Evolutionary conservation across 352 stramenopile genomes (phyloP).

Genomic region (Globisporangium nodosum): DNA sequence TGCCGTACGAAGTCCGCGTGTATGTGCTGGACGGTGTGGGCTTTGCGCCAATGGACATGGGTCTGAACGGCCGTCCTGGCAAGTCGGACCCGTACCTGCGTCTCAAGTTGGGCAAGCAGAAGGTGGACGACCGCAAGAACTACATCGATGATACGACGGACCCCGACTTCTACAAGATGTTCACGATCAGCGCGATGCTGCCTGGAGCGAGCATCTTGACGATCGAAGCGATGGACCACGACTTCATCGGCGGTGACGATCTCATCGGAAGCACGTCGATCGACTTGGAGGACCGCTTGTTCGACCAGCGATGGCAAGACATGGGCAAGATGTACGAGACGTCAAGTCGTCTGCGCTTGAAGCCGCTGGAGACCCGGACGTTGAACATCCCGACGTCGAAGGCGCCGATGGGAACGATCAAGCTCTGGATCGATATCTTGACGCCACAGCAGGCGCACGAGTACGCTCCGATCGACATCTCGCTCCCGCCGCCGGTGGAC

Average conservation of each 20-base stretch:
- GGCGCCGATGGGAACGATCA: conserved; percentile 79
- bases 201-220: conserved; percentile 82
- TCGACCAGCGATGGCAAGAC: conserved; percentile 84
- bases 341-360: conserved; percentile 51
- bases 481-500: conserved; percentile 67
- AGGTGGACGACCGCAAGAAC: conserved; percentile 88
- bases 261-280: conserved; percentile 91
- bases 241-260: conserved; percentile 88
- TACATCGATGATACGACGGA: conserved; percentile 85
- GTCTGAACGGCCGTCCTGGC: conserved; percentile 68
- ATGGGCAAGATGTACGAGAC: conserved; percentile 86
- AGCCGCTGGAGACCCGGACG: conserved; percentile 77
- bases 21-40: conserved; percentile 85
- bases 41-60: conserved; percentile 85
- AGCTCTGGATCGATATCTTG: conserved; percentile 91
- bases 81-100: conserved; percentile 89
- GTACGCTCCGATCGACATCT: conserved; percentile 83
- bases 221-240: conserved; percentile 89
- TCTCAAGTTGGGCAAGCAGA: conserved; percentile 81
- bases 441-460: conserved; percentile 64
- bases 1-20: conserved; percentile 82
- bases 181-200: conserved; percentile 76
- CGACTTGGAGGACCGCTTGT: conserved; percentile 91
- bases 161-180: conserved; percentile 91
- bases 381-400: conserved; percentile 83